Evolutionary conservation across 306 rosid genomes (phyloP), one percentile per base, ranked within the genome.

Genomic region (Corylus avellana): DNA sequence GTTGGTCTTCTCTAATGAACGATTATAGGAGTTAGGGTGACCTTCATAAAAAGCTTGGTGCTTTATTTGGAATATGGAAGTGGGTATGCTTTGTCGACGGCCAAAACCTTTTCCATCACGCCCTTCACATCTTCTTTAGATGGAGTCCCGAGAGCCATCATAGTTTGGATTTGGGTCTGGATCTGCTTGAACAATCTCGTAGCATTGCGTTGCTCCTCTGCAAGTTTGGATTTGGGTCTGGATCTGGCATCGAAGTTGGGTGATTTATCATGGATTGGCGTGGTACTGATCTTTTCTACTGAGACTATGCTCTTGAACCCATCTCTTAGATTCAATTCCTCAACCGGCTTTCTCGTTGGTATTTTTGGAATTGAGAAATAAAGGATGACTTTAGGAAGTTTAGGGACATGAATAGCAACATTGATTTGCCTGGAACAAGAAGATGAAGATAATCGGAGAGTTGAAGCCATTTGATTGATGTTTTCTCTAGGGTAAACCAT

Each of bases 141-240:
- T 0, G 86, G 80, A 25, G 70, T 73, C 1, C 89, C 85, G 0
- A 78, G 49, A 1, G 85, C 72, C 0, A 94, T 73, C 64, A 48
- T 12, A 6, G 83, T 92, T 70, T 88, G 11, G 42, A 94, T 85
- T 62, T 92, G 75, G 16, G 20, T 48, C 4, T 82, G 80, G 59
- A 92, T 85, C 37, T 88, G 88, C 71, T 67, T 88, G 69, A 94
- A 94, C 78, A 89, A 56, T 61, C 93, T 92, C 1, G 89, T 71
- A 0, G 96, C 96, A 37, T 90, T 94, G 0, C 97, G 87, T 42
- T 94, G 97, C 20, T 94, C 98, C 68, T 94, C 98, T 0, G 92
- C 87, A 4, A 94, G 91, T 22, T 22, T 22, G 25, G 25, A 22
- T 22, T 22, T 22, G 25, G 25, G 25, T 22, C 0, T 22, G 25